Conservation (phyloP, 2,329 filamentous ascomycete genomes). For the Colletotrichum sp. region DNA sequence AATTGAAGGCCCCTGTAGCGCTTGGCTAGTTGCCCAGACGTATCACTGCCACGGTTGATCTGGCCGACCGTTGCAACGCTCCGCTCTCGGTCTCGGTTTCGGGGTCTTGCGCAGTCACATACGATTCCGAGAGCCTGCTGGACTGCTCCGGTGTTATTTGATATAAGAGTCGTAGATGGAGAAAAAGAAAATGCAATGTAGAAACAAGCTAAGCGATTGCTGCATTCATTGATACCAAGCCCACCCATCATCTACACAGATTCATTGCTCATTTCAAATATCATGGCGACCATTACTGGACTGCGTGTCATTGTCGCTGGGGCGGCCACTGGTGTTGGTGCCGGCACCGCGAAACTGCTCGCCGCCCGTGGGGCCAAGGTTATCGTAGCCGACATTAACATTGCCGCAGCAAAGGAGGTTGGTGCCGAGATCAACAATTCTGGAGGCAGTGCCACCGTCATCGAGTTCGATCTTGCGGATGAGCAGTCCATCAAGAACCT, state of each 20-base stretch:
- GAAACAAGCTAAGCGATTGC: background rate
- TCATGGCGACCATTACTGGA: background rate
- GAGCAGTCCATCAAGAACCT: background rate
- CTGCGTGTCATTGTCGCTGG: background rate
- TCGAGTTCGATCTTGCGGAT: background rate
- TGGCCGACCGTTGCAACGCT: background rate
- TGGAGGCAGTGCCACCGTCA: background rate
- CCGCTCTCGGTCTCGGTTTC: conserved; percentile 7
- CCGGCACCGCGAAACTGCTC: background rate
- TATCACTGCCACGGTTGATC: background rate
- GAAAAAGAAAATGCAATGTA: background rate
- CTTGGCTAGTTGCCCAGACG: background rate
- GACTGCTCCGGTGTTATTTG: background rate
- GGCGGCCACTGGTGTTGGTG: background rate
- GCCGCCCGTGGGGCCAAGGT: background rate
- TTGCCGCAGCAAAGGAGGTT: background rate
- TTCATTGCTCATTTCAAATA: background rate
- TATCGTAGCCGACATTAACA: background rate
- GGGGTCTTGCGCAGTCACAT: background rate
- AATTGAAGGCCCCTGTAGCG: background rate
- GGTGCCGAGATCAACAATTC: background rate
- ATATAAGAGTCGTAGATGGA: background rate
- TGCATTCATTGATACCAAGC: background rate
- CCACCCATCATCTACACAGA: background rate
- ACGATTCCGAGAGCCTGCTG: background rate